Evolutionary conservation across 2,329 filamentous ascomycete genomes (phyloP).

Genomic region (Colletotrichum lupini): DNA sequence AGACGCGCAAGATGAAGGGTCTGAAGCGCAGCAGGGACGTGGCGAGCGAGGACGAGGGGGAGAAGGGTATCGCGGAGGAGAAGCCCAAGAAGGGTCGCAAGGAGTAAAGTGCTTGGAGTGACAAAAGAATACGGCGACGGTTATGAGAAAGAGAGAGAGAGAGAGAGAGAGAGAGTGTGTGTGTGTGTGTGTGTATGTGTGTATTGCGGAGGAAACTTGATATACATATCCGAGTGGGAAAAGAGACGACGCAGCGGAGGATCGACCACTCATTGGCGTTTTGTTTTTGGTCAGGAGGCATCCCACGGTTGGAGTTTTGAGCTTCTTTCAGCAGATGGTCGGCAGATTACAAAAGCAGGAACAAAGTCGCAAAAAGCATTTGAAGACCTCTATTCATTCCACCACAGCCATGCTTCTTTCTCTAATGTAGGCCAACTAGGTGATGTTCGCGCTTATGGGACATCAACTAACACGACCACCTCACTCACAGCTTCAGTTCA

Average conservation of each 20-base stretch:
- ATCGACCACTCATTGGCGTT: slow-evolving; percentile 30
- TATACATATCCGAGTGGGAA: slow-evolving; percentile 18
- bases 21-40: slow-evolving; percentile 82
- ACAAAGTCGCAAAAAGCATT: slow-evolving; percentile 33
- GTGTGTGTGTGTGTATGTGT: neutral
- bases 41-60: slow-evolving; percentile 63
- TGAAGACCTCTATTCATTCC: neutral
- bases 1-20: slow-evolving; percentile 99
- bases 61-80: slow-evolving; percentile 56
- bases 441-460: no score
- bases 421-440: neutral
- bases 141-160: neutral
- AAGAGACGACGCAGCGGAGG: slow-evolving; percentile 19
- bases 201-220: neutral
- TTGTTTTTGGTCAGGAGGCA: slow-evolving; percentile 34
- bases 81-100: slow-evolving; percentile 37
- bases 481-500: neutral
- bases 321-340: slow-evolving; percentile 37
- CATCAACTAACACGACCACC: no score
- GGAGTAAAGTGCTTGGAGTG: slow-evolving; percentile 3
- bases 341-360: slow-evolving; percentile 37
- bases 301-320: slow-evolving; percentile 35
- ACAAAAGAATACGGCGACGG: neutral
- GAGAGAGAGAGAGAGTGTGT: no score
- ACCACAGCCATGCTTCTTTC: neutral